Conservation (phyloP, 371 early-diverging fungal genomes). For the Apophysomyces ossiformis region DNA sequence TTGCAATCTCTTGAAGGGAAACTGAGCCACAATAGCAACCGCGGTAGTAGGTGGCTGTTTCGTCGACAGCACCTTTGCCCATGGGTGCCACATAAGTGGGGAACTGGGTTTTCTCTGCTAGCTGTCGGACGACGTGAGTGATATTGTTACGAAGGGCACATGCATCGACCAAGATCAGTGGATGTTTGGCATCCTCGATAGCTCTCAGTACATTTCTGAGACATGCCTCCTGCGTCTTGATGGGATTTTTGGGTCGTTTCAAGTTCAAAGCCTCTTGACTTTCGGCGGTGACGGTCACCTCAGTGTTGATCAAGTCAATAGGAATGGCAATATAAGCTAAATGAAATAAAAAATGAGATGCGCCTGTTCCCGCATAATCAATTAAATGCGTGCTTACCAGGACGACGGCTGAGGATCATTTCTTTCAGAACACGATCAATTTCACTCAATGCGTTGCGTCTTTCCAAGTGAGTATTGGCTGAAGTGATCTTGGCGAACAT, state of each 20-base stretch:
- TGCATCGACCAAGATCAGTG: conserved; percentile 52
- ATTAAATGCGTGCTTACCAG: conserved; percentile 13
- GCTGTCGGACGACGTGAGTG: conserved; percentile 28
- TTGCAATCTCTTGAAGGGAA: conserved; percentile 28
- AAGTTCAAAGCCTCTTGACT: conserved; percentile 22
- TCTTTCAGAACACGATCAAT: conserved; percentile 45
- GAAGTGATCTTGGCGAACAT: conserved; percentile 46
- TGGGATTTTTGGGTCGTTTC: conserved; percentile 25
- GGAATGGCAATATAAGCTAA: conserved; percentile 54
- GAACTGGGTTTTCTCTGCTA: conserved; percentile 41
- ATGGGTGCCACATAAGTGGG: conserved; percentile 49
- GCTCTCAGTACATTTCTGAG: conserved; percentile 28
- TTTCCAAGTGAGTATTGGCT: conserved; percentile 38
- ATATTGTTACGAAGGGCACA: conserved; percentile 43
- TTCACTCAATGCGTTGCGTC: conserved; percentile 37
- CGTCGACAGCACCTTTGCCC: conserved; percentile 52
- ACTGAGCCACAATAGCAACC: conserved; percentile 46
- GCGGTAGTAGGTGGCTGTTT: conserved; percentile 35
- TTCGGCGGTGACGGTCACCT: conserved; percentile 28
- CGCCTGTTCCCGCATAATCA: conserved; percentile 9
- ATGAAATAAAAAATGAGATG: conserved; percentile 32
- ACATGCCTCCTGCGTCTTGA: conserved; percentile 28
- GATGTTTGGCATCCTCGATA: conserved; percentile 36
- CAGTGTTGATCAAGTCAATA: conserved; percentile 40
- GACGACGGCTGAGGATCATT: conserved; percentile 27